Base-by-base conservation (phyloP, 78 protist species). In the slime mould (Dictyostelium discoideum) region DNA sequence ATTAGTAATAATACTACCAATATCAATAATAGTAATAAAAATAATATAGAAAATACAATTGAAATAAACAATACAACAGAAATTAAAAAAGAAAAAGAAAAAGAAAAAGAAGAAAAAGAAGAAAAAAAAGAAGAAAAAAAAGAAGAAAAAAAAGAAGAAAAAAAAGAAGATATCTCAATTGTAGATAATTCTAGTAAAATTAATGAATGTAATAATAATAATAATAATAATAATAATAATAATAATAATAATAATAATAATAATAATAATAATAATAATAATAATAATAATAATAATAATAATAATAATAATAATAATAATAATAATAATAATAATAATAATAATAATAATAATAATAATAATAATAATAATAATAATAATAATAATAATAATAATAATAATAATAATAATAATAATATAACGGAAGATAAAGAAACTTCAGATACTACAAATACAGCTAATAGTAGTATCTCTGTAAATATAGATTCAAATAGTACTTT, bases 401-500 rank as follows among this genome's bases (percentile, higher is more conserved):
- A n/a, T n/a, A n/a, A n/a, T 37, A 74, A 74, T 74, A 73, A 73
- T 73, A 69, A 69, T 69, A 73, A 73, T 32, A 32, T 32, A 29
- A 73, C 79, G 20, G 40, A 10, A 14, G 79, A 73, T 73, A 73
- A 73, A 73, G 46, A 73, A 32, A 32, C 79, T 73, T 26, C 16
- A 7, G 79, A 73, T 73, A 32, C 79, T 32, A 73, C 79, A 11
- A 29, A 22, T 16, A 73, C 79, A 13, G 44, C 22, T 29, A 73
- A 73, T 32, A 73, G 79, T 73, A 73, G 79, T 73, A 73, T 73
- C 20, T 9, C 40, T 73, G 79, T 73, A 73, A 73, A 73, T 73
- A 73, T 73, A 11, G 79, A 73, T 32, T 73, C 79, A 73, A 73
- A 73, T 73, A 73, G 79, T 73, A 73, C 79, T 73, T 73, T 73